Evolutionary conservation across 1,284 basidiomycete species (phyloP).

Genomic region (Malassezia dermatis): DNA sequence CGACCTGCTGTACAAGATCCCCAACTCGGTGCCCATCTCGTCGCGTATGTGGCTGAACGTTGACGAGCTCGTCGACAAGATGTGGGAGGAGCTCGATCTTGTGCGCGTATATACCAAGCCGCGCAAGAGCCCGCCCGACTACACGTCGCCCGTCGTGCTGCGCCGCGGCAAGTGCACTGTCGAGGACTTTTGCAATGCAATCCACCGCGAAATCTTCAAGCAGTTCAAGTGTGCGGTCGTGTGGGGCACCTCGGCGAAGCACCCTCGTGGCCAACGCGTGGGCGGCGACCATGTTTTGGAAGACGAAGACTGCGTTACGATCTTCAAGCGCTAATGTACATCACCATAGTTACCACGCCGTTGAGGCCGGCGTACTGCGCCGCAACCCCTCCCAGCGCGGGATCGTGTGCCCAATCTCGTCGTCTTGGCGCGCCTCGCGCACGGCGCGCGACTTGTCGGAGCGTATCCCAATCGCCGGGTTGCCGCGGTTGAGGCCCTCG

Average conservation of each 20-base stretch:
- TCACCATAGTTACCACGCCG: conserved; percentile 9
- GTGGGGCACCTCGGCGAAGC: conserved; percentile 90
- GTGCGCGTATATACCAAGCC: conserved; percentile 78
- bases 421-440: conserved; percentile 16
- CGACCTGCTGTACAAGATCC: conserved; percentile 80
- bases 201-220: conserved; percentile 84
- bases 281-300: conserved; percentile 52
- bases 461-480: conserved; percentile 35
- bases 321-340: conserved; percentile 28
- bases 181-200: conserved; percentile 71
- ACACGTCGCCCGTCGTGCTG: conserved; percentile 60
- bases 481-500: conserved; percentile 42
- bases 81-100: conserved; percentile 46
- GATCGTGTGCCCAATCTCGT: conserved; percentile 24
- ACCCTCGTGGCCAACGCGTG: conserved; percentile 89
- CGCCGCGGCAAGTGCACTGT: conserved; percentile 56
- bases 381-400: conserved; percentile 28
- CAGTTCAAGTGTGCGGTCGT: conserved; percentile 86
- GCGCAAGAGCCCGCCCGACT: conserved; percentile 79
- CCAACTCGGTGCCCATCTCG: conserved; percentile 85
- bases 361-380: neutral
- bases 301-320: conserved; percentile 37
- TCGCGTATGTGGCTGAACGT: conserved; percentile 90
- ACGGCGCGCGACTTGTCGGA: conserved; percentile 30
- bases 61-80: conserved; percentile 73